A percentile compares a stretch with the other conserved stretches of the same genome.
Conservation (phyloP, 2,329 filamentous ascomycete genomes). For the Fusarium sarcochroum region DNA sequence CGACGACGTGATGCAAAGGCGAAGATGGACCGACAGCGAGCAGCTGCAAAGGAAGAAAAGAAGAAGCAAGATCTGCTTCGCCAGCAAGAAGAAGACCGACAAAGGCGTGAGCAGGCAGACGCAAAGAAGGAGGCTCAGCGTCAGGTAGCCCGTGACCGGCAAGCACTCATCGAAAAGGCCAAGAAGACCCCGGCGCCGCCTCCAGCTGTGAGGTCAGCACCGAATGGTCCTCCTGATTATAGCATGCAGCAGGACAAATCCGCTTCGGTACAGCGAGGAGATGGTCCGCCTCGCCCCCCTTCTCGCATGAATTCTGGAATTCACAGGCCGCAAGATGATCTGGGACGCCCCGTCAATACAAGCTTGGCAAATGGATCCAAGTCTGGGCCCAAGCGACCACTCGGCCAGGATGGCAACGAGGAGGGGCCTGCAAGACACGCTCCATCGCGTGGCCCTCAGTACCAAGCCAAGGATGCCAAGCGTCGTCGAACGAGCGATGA, state of each 20-base stretch:
- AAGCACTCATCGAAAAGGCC: constrained; percentile 70
- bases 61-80: constrained; percentile 70
- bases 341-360: constrained; percentile 71
- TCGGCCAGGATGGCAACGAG: constrained; percentile 76
- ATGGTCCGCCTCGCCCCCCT: constrained; percentile 59
- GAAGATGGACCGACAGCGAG: constrained; percentile 83
- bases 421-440: constrained; percentile 62
- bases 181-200: constrained; percentile 75
- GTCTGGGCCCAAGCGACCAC: constrained; percentile 77
- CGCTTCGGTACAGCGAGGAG: constrained; percentile 50
- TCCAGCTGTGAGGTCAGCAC: constrained; percentile 69
- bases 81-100: constrained; percentile 73
- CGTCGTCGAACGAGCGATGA: constrained; percentile 83
- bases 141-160: constrained; percentile 57
- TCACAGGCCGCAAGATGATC: constrained; percentile 70
- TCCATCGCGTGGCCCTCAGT: constrained; percentile 68
- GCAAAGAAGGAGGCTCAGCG: constrained; percentile 76
- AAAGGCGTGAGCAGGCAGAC: constrained; percentile 73
- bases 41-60: constrained; percentile 75
- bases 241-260: constrained; percentile 51
- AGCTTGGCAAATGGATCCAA: constrained; percentile 71
- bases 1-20: constrained; percentile 85
- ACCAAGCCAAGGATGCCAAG: constrained; percentile 81
- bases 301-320: constrained; percentile 72
- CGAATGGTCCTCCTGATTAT: constrained; percentile 65